Conservation (phyloP, 371 early-diverging fungal species). For the Saksenaea vasiformis region DNA sequence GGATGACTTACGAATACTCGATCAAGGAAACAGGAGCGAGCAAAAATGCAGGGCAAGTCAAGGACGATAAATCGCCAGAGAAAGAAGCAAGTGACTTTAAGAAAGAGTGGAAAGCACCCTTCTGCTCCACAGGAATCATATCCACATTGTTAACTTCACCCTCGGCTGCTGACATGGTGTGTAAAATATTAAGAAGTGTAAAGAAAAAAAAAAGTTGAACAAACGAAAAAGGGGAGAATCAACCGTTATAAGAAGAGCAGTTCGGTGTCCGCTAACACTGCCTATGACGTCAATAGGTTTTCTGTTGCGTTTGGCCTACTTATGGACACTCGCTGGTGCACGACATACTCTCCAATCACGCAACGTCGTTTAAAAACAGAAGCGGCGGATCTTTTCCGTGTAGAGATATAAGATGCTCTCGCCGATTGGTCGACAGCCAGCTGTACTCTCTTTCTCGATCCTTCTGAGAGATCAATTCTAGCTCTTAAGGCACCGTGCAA, state of each 20-base stretch:
- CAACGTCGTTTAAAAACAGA: no score
- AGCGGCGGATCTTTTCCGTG: no score
- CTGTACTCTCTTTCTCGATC: no score
- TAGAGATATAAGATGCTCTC: no score
- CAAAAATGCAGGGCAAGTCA: conserved; percentile 70
- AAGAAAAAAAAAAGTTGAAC: neutral
- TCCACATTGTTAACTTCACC: conserved; percentile 24
- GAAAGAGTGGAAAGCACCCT: conserved; percentile 59
- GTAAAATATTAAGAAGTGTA: neutral
- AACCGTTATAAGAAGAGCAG: neutral
- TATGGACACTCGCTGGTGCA: no score
- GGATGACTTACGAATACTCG: conserved; percentile 58
- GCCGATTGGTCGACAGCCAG: no score
- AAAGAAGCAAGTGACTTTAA: conserved; percentile 62
- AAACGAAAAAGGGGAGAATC: neutral
- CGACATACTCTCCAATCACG: no score
- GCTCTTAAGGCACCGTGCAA: no score
- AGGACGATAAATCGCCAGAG: conserved; percentile 66
- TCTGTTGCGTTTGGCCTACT: no score
- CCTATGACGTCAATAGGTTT: no score
- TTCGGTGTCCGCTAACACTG: no score
- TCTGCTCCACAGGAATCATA: conserved; percentile 50
- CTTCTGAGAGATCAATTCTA: no score
- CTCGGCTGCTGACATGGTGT: neutral
- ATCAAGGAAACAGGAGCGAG: conserved; percentile 63